Conservation (phyloP, 306 rosid species). For the Erythrophleum fordii region DNA sequence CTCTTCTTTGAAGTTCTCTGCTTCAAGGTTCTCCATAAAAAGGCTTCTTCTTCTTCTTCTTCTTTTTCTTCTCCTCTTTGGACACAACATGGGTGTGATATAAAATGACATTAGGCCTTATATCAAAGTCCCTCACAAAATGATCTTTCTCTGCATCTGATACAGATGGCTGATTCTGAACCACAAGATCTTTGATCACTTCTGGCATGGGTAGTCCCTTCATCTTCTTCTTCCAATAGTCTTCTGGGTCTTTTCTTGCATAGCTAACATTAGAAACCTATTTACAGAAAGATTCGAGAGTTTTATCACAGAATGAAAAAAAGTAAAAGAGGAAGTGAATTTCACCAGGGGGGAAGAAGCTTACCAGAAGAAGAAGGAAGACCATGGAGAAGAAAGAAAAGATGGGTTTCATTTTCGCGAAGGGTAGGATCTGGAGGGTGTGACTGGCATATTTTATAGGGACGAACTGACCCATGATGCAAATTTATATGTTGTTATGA, state of each 20-base stretch:
- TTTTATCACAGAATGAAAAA: background rate
- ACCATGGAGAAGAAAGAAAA: conserved; percentile 33
- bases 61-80: conserved; percentile 11
- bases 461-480: background rate
- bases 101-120: conserved; percentile 52
- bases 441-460: conserved; percentile 34
- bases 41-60: background rate
- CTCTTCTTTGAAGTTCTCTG: background rate
- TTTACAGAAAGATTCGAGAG: background rate
- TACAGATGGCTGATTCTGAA: conserved; percentile 33
- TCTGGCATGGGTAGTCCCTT: conserved; percentile 67
- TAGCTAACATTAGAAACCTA: conserved; percentile 41
- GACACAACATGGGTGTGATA: conserved; percentile 50
- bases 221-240: conserved; percentile 63
- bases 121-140: conserved; percentile 55
- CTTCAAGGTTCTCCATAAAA: conserved; percentile 12
- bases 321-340: background rate
- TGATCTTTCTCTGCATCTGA: conserved; percentile 35
- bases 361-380: conserved; percentile 63
- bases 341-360: background rate
- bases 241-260: conserved; percentile 60
- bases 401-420: conserved; percentile 50
- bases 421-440: conserved; percentile 17
- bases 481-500: background rate
- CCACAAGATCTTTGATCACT: conserved; percentile 52